Base-by-base conservation (phyloP, 371 early-diverging fungal species). In the Mortierella sp. region DNA sequence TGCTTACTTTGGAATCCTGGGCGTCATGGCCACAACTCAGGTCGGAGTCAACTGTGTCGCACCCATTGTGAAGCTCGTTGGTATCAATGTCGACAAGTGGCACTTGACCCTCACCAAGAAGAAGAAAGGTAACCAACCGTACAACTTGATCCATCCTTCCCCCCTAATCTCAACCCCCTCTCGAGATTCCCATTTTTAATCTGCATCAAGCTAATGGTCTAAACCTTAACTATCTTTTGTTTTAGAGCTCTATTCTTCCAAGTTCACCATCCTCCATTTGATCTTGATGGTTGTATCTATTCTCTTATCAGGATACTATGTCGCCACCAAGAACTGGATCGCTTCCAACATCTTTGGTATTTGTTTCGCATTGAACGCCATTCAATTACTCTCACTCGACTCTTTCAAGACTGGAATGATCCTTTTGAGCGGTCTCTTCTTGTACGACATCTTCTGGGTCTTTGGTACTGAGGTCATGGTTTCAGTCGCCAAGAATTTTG, bases 391-490 rank as follows among this genome's bases (percentile, higher is more conserved):
- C 42, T 90, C 94, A 2, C 87, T 98, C 47, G 98, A 98, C 82
- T 96, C 97, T 0, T 97, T 98, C 90, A 90, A 91, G 83, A 98
- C 98, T 1, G 99, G 97, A 28, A 94, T 96, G 86, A 93, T 96
- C 49, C 89, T 99, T 53, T 89, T 99, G 40, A 85, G 90, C 53
- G 97, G 96, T 34, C 85, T 99, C 51, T 99, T 99, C 85, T 80
- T 97, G 55, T 99, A 99, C 78, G 99, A 99, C 83, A 93, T 99
- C 64, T 99, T 98, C 76, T 99, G 98, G 98, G 99, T 99, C 62
- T 99, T 98, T 88, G 97, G 97, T 34, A 98, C 98, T 2, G 96
- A 96, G 61, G 99, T 99, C 59, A 99, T 99, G 99, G 97, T 98
- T 28, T 93, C 95, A 0, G 99, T 99, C 40, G 99, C 99, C 53